Evolutionary conservation across 768 basidiomycete species (phyloP), one percentile per base, ranked within the genome.

Genomic region (Suillus decipiens): DNA sequence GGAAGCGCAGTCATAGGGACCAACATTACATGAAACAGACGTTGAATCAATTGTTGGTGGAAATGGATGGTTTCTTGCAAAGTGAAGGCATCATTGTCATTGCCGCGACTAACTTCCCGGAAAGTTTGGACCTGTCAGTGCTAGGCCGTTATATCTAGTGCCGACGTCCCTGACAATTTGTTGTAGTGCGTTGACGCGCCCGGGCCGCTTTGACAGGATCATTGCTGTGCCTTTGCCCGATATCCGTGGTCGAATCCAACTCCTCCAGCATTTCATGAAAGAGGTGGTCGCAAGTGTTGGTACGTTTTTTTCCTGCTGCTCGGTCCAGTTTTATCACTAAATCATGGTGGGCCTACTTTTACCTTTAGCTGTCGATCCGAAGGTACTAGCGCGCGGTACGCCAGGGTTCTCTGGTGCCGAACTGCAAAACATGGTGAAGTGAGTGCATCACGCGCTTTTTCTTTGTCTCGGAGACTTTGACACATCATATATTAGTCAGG

Each of bases 391-490:
- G 45, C 86, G 96, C 66, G 96, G 95, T 3, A 97, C 95, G 14
- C 87, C 96, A 9, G 96, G 96, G 2, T 97, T 99, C 79, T 96
- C 94, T 56, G 97, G 97, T 45, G 96, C 96, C 22, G 96, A 99
- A 78, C 74, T 99, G 42, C 93, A 99, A 74, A 99, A 99, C 73
- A 87, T 99, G 84, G 90, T 98, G 69, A 99, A 99, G 89, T 93
- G 68, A 70, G 87, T 81, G 43, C 37, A 57, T 3, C 56, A 57
- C 17, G 24, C 22, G 9, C 34, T 24, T n/a, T 24, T 34, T 43
- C 15, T 14, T 59, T 47, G 43, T 62, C 42, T 57, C 15, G 41
- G 43, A 3, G 31, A 53, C 59, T 22, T 17, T 63, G 28, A 63
- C 60, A 69, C 53, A 22, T 11, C 9, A 39, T 31, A 37, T 45